Conservation (phyloP, 176 grass and related monocot genomes). For the Musa schizocarpa region DNA sequence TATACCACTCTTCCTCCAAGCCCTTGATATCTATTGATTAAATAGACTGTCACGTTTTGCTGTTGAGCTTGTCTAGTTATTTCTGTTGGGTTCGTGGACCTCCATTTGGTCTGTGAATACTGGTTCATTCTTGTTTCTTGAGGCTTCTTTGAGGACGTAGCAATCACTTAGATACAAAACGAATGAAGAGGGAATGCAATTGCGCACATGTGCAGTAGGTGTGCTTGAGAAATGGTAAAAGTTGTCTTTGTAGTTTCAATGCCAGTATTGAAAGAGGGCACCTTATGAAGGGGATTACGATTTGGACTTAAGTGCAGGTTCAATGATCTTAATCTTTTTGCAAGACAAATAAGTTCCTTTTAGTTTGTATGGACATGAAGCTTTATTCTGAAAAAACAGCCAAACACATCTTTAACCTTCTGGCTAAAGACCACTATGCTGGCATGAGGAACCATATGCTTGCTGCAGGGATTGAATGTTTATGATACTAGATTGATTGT, state of each 20-base stretch:
- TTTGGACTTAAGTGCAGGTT: not conserved
- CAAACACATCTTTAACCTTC: no score
- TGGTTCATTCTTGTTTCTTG: not conserved
- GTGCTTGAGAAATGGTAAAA: not conserved
- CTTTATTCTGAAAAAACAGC: no score
- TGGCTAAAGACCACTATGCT: no score
- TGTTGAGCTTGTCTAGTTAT: not conserved
- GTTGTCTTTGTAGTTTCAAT: not conserved
- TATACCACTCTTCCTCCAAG: constrained; percentile 14
- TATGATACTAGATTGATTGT: not conserved
- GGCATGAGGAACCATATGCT: no score
- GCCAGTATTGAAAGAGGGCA: not conserved
- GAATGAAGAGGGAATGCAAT: not conserved
- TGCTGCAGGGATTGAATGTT: no score
- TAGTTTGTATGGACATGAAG: no score
- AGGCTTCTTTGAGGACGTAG: not conserved
- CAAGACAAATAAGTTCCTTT: no score
- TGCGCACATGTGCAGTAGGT: not conserved
- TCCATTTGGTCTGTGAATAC: not conserved
- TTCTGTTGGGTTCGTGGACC: not conserved
- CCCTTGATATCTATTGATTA: not conserved
- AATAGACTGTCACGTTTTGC: not conserved
- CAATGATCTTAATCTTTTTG: no score
- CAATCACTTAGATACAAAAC: not conserved
- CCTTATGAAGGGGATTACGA: not conserved